A percentile compares a stretch with the other conserved stretches of the same genome.
Evolutionary conservation across 345 rosid genomes (phyloP).

Genomic region (Linum usitatissimum): DNA sequence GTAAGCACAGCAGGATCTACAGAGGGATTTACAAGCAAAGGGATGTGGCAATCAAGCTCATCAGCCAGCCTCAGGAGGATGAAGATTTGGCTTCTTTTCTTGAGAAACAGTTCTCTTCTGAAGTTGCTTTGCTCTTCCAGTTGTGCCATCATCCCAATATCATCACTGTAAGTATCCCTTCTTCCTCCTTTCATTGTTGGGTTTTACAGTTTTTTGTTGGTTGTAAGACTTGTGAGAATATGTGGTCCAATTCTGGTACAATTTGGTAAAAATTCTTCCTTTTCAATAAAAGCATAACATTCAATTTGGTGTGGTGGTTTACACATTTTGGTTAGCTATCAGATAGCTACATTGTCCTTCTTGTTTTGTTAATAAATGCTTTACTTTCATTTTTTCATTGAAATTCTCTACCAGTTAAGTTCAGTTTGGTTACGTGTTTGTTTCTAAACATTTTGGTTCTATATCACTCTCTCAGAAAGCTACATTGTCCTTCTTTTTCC

Average conservation of each 20-base stretch:
- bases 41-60: slow-evolving; percentile 67
- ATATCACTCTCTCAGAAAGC: too few species aligned
- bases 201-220: background rate
- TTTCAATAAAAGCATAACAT: background rate
- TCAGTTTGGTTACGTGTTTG: too few species aligned
- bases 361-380: background rate
- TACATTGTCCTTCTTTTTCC: too few species aligned
- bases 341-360: background rate
- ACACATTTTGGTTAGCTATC: background rate
- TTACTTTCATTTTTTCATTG: too few species aligned
- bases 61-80: slow-evolving; percentile 71
- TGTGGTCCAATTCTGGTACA: background rate
- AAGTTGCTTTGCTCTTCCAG: slow-evolving; percentile 52
- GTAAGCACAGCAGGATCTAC: slow-evolving; percentile 72
- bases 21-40: slow-evolving; percentile 58
- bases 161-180: slow-evolving; percentile 41
- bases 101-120: slow-evolving; percentile 64
- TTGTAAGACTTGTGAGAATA: background rate
- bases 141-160: slow-evolving; percentile 57
- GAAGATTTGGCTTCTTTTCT: slow-evolving; percentile 45
- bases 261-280: background rate
- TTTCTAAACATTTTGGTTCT: too few species aligned
- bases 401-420: too few species aligned
- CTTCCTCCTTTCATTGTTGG: background rate
- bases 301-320: background rate